Conservation (phyloP, 2,329 filamentous ascomycete species). For the Aureobasidium sp. region DNA sequence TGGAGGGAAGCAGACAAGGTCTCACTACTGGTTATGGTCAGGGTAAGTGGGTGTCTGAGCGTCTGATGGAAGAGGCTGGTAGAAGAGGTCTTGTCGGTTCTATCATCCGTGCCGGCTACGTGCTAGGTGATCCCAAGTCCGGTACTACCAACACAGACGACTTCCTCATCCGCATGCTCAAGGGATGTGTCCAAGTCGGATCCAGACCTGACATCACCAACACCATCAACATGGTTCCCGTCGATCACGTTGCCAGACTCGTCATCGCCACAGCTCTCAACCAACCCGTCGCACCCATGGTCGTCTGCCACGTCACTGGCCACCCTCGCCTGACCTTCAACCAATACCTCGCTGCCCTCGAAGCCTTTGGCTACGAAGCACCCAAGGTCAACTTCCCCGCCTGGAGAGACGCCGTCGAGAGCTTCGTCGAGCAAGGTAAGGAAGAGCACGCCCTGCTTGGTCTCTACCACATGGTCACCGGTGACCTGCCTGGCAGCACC, state of each 20-base stretch:
- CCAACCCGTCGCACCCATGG: conserved; percentile 44
- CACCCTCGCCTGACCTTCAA: conserved; percentile 73
- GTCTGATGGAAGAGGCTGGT: conserved; percentile 70
- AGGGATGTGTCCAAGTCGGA: conserved; percentile 75
- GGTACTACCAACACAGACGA: conserved; percentile 77
- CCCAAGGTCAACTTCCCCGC: conserved; percentile 57
- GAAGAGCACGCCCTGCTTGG: conserved; percentile 67
- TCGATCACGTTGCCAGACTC: conserved; percentile 72
- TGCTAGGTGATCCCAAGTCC: conserved; percentile 61
- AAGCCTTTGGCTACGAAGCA: conserved; percentile 63
- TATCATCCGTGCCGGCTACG: conserved; percentile 76
- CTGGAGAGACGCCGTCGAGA: conserved; percentile 60
- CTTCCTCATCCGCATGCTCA: conserved; percentile 77
- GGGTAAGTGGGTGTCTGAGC: conserved; percentile 73
- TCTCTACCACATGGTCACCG: conserved; percentile 64
- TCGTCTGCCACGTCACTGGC: conserved; percentile 69
- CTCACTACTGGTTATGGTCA: conserved; percentile 86
- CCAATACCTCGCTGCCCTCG: conserved; percentile 62
- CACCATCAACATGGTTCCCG: conserved; percentile 82
- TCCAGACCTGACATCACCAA: conserved; percentile 70
- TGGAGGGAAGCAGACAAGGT: conserved; percentile 65
- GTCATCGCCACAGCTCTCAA: conserved; percentile 66
- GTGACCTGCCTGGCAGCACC: conserved; percentile 59
- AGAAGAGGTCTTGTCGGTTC: conserved; percentile 64
- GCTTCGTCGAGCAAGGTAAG: conserved; percentile 55